Conservation (phyloP, 768 basidiomycete genomes). For the Antrodiella citrinella region DNA sequence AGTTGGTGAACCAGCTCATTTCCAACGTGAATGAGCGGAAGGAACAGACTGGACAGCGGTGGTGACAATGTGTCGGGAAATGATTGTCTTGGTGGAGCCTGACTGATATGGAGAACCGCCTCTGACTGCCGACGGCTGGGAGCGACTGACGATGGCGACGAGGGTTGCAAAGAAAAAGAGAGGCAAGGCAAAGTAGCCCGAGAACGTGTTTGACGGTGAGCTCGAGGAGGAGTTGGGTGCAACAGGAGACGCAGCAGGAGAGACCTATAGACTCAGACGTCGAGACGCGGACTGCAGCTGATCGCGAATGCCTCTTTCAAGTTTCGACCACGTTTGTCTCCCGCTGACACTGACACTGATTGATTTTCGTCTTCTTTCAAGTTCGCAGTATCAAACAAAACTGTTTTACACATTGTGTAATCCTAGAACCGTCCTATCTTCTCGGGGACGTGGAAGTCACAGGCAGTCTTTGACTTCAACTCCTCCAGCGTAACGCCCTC, state of each 20-base stretch:
- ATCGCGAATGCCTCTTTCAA: no score
- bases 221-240: neutral
- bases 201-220: neutral
- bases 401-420: neutral
- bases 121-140: neutral
- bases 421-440: conserved; percentile 41
- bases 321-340: no score
- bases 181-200: neutral
- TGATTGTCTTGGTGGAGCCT: neutral
- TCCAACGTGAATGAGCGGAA: conserved; percentile 1
- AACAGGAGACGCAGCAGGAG: neutral
- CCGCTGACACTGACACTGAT: no score
- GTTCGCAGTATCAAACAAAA: no score
- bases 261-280: no score
- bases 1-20: conserved; percentile 70
- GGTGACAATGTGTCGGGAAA: neutral
- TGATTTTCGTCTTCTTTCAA: no score
- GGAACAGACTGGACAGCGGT: neutral
- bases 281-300: no score
- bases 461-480: conserved; percentile 75
- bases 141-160: neutral
- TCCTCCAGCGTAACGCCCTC: conserved; percentile 78
- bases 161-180: neutral
- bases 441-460: conserved; percentile 58
- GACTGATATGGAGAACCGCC: neutral